Percentiles rank a stretch among this genome's conserved stretches.
Conservation (phyloP, 192 early-diverging fungal genomes). For the Allomyces javanicus region DNA sequence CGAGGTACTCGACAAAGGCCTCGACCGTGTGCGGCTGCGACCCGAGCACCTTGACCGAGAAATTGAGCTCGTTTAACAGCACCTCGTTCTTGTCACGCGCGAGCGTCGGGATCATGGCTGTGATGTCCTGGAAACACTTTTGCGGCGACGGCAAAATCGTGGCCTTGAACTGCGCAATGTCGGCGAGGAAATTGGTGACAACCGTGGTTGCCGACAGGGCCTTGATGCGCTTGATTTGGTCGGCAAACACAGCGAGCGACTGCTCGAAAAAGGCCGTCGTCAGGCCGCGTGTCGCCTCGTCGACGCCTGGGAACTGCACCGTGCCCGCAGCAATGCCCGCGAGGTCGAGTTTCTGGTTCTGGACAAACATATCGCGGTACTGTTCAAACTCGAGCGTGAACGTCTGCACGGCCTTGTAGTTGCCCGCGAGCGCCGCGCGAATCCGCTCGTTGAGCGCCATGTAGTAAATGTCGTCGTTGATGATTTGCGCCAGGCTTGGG, state of each 20-base stretch:
- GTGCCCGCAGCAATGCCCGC: background rate
- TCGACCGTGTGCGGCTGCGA: conserved; percentile 30
- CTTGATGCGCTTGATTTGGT: conserved; percentile 23
- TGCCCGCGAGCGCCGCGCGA: conserved; percentile 29
- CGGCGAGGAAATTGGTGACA: conserved; percentile 32
- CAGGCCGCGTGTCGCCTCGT: background rate
- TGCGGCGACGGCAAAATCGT: conserved; percentile 36
- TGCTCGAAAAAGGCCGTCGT: conserved; percentile 20
- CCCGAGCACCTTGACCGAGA: conserved; percentile 30
- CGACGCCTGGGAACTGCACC: background rate
- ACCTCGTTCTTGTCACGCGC: conserved; percentile 39
- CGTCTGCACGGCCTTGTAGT: conserved; percentile 24
- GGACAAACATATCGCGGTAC: conserved; percentile 31
- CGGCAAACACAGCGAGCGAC: conserved; percentile 18
- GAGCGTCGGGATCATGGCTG: conserved; percentile 27
- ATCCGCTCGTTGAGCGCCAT: conserved; percentile 33
- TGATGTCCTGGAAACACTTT: conserved; percentile 34
- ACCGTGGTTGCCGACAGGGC: conserved; percentile 14
- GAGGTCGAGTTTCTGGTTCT: conserved; percentile 30
- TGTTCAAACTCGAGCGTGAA: conserved; percentile 29
- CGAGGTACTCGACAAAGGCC: conserved; percentile 39
- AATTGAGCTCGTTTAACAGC: conserved; percentile 30
- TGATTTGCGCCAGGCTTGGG: conserved; percentile 24
- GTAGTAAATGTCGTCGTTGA: conserved; percentile 33
- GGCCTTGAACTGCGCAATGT: conserved; percentile 29